Percentiles rank a stretch among this genome's conserved stretches.
These are phyloP conservation scores for Auriculariales sp. DNA, from an alignment of 768 basidiomycete species.

Conservation along the genomic window DNA sequence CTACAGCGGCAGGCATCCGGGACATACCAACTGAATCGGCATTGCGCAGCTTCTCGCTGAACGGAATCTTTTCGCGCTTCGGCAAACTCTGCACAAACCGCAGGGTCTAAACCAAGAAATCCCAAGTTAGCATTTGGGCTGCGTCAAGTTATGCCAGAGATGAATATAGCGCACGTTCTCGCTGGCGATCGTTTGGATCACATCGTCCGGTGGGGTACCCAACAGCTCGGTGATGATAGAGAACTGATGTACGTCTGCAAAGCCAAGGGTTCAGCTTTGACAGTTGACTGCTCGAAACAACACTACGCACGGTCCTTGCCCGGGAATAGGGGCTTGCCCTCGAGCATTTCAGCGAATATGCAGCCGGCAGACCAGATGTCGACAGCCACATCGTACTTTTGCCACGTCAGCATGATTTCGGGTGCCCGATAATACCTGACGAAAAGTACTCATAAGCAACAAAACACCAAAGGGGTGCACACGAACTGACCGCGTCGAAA, in stretches of 20 bases:
- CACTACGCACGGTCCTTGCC: constrained; percentile 89
- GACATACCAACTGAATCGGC: constrained; percentile 70
- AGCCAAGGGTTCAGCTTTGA: neutral
- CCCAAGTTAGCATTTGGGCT: too few relatives aligned
- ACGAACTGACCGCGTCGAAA: constrained; percentile 56
- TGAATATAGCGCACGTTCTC: constrained; percentile 54
- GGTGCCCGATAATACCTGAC: constrained; percentile 83
- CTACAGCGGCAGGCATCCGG: too few relatives aligned
- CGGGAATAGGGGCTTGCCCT: constrained; percentile 96
- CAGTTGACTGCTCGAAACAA: neutral
- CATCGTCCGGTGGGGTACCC: constrained; percentile 98
- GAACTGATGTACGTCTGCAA: constrained; percentile 96
- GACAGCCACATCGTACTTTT: constrained; percentile 99
- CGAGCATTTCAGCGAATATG: constrained; percentile 99
- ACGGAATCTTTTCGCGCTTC: constrained; percentile 90
- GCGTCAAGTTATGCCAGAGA: too few relatives aligned
- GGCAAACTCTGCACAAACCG: constrained; percentile 97
- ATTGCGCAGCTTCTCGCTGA: constrained; percentile 82
- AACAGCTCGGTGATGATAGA: constrained; percentile 97
- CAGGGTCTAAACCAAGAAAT: constrained; percentile 49
- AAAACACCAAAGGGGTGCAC: neutral
- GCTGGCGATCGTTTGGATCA: constrained; percentile 95
- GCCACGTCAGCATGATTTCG: constrained; percentile 99
- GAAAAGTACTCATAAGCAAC: neutral
- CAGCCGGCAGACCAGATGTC: constrained; percentile 99